A percentile compares a stretch with the other conserved stretches of the same genome.
These are phyloP conservation scores for Conringia planisiliqua DNA, from an alignment of 345 rosid species.

Conservation along the genomic window DNA sequence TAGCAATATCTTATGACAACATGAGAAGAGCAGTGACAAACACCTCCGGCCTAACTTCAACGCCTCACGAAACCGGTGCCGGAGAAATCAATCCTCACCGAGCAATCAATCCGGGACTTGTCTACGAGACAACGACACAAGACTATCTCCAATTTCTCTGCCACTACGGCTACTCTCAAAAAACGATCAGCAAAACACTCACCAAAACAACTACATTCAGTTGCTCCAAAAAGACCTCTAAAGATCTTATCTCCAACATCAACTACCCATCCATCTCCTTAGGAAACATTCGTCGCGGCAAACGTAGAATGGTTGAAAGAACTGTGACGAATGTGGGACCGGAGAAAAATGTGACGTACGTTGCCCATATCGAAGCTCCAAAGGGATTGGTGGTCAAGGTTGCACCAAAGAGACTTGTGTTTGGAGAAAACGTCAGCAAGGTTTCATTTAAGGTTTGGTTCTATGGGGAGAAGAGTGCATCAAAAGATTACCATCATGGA, in stretches of 20 bases:
- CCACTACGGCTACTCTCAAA: conserved; percentile 51
- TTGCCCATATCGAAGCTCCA: conserved; percentile 43
- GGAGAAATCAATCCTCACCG: conserved; percentile 61
- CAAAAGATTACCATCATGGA: conserved; percentile 57
- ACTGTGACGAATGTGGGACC: conserved; percentile 59
- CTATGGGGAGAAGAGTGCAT: conserved; percentile 41
- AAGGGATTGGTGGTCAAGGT: conserved; percentile 56
- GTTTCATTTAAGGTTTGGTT: conserved; percentile 46
- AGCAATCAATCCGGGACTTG: conserved; percentile 74
- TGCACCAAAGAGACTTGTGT: conserved; percentile 43
- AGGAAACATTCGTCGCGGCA: conserved; percentile 36
- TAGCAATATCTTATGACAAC: conserved; percentile 57
- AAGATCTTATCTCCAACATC: conserved; percentile 48
- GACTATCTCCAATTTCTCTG: conserved; percentile 65
- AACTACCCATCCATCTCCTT: conserved; percentile 84
- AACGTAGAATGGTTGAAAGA: conserved; percentile 40
- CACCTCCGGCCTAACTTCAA: conserved; percentile 43
- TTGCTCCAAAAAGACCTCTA: conserved; percentile 40
- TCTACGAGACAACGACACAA: conserved; percentile 51
- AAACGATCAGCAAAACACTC: conserved; percentile 44
- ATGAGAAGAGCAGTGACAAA: conserved; percentile 43
- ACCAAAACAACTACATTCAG: conserved; percentile 39
- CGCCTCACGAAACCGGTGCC: conserved; percentile 62
- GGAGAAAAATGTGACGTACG: conserved; percentile 46
- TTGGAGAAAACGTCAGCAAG: conserved; percentile 28